Conservation (phyloP, 495 filamentous ascomycete species). For the Geopyxis carbonaria region DNA sequence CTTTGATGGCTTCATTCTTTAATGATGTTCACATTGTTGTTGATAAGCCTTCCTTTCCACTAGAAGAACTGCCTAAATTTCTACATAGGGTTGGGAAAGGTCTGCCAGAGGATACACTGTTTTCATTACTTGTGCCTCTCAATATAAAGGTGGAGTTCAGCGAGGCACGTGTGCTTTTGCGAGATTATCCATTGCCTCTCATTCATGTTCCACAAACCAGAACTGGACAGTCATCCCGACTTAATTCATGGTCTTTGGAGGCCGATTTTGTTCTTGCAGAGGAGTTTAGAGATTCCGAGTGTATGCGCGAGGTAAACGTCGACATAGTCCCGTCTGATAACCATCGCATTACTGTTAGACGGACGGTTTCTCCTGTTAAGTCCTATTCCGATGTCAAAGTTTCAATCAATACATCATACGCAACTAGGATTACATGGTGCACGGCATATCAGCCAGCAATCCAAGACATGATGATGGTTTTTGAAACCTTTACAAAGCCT, state of each 20-base stretch:
- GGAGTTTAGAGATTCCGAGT: conserved; percentile 64
- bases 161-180: conserved; percentile 63
- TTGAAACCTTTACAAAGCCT: conserved; percentile 92
- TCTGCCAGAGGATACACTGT: conserved; percentile 80
- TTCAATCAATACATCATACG: conserved; percentile 79
- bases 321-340: conserved; percentile 61
- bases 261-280: conserved; percentile 96
- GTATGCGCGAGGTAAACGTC: conserved; percentile 63
- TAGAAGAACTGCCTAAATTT: conserved; percentile 63
- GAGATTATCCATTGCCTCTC: conserved; percentile 87
- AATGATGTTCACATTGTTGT: conserved; percentile 72
- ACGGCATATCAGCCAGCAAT: conserved; percentile 96
- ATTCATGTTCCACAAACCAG: conserved; percentile 76
- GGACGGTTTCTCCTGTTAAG: conserved; percentile 89
- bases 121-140: conserved; percentile 75
- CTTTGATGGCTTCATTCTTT: conserved; percentile 60
- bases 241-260: conserved; percentile 66
- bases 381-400: conserved; percentile 83
- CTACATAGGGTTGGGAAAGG: conserved; percentile 83
- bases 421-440: conserved; percentile 90
- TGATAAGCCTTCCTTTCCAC: conserved; percentile 84
- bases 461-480: conserved; percentile 99
- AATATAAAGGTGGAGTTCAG: conserved; percentile 81
- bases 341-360: conserved; percentile 69
- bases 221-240: conserved; percentile 55